Evolutionary conservation across 768 basidiomycete species (phyloP).

Genomic region (Brasilioporus rufonigricans): DNA sequence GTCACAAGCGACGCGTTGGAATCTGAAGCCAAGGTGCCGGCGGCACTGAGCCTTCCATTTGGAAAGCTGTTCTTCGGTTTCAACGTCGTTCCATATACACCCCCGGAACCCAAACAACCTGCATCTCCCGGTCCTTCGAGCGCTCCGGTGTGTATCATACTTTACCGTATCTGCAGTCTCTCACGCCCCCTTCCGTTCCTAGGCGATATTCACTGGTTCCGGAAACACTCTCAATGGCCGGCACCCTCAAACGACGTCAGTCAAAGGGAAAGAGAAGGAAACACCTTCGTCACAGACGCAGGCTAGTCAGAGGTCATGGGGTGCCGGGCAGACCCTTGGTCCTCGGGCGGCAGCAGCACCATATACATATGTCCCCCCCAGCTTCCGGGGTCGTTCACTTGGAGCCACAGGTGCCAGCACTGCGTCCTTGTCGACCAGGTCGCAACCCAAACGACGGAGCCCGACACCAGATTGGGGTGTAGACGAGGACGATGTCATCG

Average conservation of each 20-base stretch:
- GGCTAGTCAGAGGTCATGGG: conserved; percentile 36
- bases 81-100: conserved; percentile 68
- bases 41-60: conserved; percentile 84
- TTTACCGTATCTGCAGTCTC: neutral
- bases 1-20: conserved; percentile 81
- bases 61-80: conserved; percentile 98
- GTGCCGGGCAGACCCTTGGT: conserved; percentile 52
- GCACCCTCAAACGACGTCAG: conserved; percentile 32
- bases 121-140: conserved; percentile 28
- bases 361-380: conserved; percentile 33
- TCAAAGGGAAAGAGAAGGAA: conserved; percentile 56
- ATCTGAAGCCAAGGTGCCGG: conserved; percentile 76
- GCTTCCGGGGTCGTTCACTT: conserved; percentile 37
- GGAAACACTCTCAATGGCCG: conserved; percentile 69
- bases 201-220: conserved; percentile 59
- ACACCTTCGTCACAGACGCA: conserved; percentile 34
- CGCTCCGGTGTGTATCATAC: conserved; percentile 26
- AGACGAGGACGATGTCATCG: conserved; percentile 82
- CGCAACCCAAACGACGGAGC: conserved; percentile 44
- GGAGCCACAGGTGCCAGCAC: conserved; percentile 54
- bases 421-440: conserved; percentile 44
- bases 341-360: conserved; percentile 19
- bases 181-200: neutral
- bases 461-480: conserved; percentile 82
- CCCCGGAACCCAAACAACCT: conserved; percentile 38